A percentile compares a stretch with the other conserved stretches of the same genome.
Conservation (phyloP, 2,329 filamentous ascomycete genomes). For the Berkeleyomyces rouxiae region DNA sequence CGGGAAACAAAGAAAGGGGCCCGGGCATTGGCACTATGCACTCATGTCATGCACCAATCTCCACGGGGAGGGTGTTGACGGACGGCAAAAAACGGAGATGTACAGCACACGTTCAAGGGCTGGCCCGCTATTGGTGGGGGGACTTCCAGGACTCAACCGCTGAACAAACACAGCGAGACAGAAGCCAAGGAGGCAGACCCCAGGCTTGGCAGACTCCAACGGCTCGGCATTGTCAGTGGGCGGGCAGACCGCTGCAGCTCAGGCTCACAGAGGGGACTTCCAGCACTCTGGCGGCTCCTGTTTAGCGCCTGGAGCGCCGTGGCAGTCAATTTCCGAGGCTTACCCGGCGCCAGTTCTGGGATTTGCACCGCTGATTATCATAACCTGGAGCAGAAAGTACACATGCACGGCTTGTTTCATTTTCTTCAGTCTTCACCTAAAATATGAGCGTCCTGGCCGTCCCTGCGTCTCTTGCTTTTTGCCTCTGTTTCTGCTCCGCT, state of each 20-base stretch:
- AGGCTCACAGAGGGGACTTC: no score
- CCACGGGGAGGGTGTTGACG: neutral
- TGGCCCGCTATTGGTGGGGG: neutral
- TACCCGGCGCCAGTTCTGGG: slow-evolving; percentile 8
- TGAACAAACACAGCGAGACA: neutral
- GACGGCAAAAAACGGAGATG: neutral
- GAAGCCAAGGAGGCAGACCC: neutral
- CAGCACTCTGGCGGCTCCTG: no score
- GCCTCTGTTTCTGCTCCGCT: neutral
- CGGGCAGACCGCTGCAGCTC: no score
- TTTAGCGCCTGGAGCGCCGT: neutral
- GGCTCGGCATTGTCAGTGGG: no score
- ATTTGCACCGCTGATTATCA: neutral
- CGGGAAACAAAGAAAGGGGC: no score
- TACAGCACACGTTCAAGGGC: neutral
- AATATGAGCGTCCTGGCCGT: no score
- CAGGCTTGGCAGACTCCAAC: neutral
- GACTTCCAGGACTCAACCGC: neutral
- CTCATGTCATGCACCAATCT: no score
- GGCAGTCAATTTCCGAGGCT: slow-evolving; percentile 8
- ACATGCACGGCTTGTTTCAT: neutral
- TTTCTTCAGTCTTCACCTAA: neutral
- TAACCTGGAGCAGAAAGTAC: neutral
- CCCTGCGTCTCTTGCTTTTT: neutral
- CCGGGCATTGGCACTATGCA: no score